Conservation (phyloP, 768 basidiomycete genomes). For the Boletus pseudopeckii region DNA sequence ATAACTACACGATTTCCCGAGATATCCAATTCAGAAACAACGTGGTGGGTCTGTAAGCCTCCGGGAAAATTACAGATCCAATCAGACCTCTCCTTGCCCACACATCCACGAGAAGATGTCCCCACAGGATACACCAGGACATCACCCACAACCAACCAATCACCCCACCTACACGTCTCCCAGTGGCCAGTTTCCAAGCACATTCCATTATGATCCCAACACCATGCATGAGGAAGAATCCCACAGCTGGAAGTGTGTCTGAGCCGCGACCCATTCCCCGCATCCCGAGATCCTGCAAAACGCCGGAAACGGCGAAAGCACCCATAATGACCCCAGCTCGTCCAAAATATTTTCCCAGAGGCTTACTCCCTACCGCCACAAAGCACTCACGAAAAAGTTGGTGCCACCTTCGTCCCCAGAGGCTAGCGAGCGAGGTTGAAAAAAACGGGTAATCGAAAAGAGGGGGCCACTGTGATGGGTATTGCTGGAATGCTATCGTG, state of each 20-base stretch:
- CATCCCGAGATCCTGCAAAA: conserved; percentile 55
- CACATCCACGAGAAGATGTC: conserved; percentile 45
- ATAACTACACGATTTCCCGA: background rate
- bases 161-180: conserved; percentile 46
- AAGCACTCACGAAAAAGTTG: conserved; percentile 61
- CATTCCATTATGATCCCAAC: conserved; percentile 50
- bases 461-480: conserved; percentile 59
- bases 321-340: conserved; percentile 50
- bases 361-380: conserved; percentile 45
- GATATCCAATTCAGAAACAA: conserved; percentile 14
- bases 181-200: conserved; percentile 41
- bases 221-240: conserved; percentile 58
- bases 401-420: conserved; percentile 68
- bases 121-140: conserved; percentile 47
- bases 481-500: conserved; percentile 45
- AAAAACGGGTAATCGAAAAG: conserved; percentile 56
- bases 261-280: conserved; percentile 57
- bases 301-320: conserved; percentile 55
- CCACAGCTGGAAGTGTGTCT: conserved; percentile 40
- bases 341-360: conserved; percentile 43
- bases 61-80: conserved; percentile 10
- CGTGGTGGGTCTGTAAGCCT: conserved; percentile 17
- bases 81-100: conserved; percentile 26
- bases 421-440: conserved; percentile 54
- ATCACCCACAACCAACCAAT: conserved; percentile 51